A percentile compares a stretch with the other conserved stretches of the same genome.
Evolutionary conservation across 257 asterid genomes (phyloP).

Genomic region (Nicotiana tabacum): DNA sequence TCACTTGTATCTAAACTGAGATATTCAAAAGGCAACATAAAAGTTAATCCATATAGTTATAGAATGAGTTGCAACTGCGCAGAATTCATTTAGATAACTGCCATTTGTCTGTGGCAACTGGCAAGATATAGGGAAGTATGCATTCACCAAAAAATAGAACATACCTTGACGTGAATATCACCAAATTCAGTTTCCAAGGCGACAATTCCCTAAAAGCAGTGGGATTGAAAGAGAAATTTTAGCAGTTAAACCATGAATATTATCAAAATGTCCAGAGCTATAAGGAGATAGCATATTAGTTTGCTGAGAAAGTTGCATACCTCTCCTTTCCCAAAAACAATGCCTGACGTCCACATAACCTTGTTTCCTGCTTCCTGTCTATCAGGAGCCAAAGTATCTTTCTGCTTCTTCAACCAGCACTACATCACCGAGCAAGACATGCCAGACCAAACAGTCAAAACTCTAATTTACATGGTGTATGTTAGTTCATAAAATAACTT

Average conservation of each 20-base stretch:
- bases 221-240: slow-evolving; percentile 1
- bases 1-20: neutral
- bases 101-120: neutral
- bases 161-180: slow-evolving; percentile 80
- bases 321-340: slow-evolving; percentile 83
- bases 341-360: slow-evolving; percentile 83
- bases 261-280: neutral
- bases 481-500: neutral
- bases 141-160: slow-evolving; percentile 3
- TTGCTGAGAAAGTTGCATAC: slow-evolving; percentile 30
- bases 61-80: neutral
- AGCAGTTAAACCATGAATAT: neutral
- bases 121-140: neutral
- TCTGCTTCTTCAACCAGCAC: slow-evolving; percentile 99
- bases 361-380: slow-evolving; percentile 41
- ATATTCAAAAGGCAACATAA: neutral
- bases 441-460: neutral
- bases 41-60: neutral
- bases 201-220: slow-evolving; percentile 59
- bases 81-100: neutral
- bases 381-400: slow-evolving; percentile 67
- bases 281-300: neutral
- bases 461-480: neutral
- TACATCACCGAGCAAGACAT: slow-evolving; percentile 18
- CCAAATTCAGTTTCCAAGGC: slow-evolving; percentile 82